Conservation (phyloP, 116 monocot species). For the Dioscorea cayenensis region DNA sequence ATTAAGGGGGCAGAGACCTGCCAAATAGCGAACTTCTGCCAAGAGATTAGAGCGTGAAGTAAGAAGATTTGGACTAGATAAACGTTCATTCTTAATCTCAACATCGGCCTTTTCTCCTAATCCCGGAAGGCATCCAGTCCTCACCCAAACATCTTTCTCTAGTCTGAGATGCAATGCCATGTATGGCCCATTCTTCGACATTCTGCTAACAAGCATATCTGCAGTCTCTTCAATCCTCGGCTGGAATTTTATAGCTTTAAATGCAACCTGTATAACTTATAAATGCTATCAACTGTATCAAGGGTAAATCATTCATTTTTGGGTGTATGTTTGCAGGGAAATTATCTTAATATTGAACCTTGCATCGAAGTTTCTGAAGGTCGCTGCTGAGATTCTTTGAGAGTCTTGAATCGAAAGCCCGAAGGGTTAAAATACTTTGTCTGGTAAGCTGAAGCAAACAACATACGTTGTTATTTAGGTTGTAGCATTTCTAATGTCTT, state of each 20-base stretch:
- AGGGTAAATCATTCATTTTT: background rate
- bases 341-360: slow-evolving; percentile 7
- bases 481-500: too few species aligned
- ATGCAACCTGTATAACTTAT: slow-evolving; percentile 16
- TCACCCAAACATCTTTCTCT: slow-evolving; percentile 56
- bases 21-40: slow-evolving; percentile 8
- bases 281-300: background rate
- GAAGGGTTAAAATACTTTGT: slow-evolving; percentile 23
- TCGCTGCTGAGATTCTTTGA: slow-evolving; percentile 20
- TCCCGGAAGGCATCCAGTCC: slow-evolving; percentile 20
- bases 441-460: slow-evolving; percentile 17
- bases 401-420: slow-evolving; percentile 29
- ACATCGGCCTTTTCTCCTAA: slow-evolving; percentile 5
- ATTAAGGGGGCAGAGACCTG: slow-evolving; percentile 35
- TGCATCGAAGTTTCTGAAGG: slow-evolving; percentile 32
- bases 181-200: slow-evolving; percentile 44
- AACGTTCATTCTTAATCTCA: slow-evolving; percentile 10
- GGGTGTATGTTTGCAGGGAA: too few species aligned
- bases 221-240: slow-evolving; percentile 21
- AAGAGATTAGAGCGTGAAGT: slow-evolving; percentile 21
- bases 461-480: background rate
- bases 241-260: slow-evolving; percentile 21
- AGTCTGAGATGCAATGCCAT: slow-evolving; percentile 62
- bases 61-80: slow-evolving; percentile 15
- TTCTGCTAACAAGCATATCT: slow-evolving; percentile 11